phyloP scores from a whole-genome alignment of 371 early-diverging fungal species.

The Mortierella sp. region DNA sequence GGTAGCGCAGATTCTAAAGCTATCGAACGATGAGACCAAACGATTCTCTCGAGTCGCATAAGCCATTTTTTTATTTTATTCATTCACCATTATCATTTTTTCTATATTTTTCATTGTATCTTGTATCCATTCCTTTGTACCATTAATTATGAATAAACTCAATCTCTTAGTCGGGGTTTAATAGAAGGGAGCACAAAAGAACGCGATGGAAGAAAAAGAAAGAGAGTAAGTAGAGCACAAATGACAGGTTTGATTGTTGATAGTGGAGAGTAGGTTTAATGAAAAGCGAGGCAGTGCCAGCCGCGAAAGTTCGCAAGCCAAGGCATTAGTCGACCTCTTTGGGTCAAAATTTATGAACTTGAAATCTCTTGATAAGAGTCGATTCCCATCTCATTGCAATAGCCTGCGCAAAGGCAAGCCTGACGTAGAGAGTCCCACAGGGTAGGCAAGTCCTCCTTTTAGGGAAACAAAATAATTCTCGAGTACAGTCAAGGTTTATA shows the following conservation, averaged over 20 bases:
- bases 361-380: background rate
- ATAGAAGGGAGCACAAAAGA: too few relatives aligned
- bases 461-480: background rate
- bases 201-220: too few relatives aligned
- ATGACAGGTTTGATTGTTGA: too few relatives aligned
- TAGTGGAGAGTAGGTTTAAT: background rate
- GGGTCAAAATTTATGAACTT: background rate
- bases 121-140: background rate
- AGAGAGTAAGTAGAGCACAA: too few relatives aligned
- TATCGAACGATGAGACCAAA: conserved; percentile 82
- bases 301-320: background rate
- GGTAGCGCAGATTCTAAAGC: conserved; percentile 81
- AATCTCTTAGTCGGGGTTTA: too few relatives aligned
- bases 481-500: too few relatives aligned
- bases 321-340: conserved; percentile 4
- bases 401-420: background rate
- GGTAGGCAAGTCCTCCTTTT: background rate
- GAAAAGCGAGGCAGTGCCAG: conserved; percentile 1
- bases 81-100: background rate
- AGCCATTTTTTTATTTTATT: conserved; percentile 18
- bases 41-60: conserved; percentile 58
- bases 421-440: background rate
- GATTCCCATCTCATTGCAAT: conserved; percentile 2
- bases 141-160: background rate
- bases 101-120: background rate